These are phyloP conservation scores for Parascedosporium putredinis DNA, from an alignment of 2,329 filamentous ascomycete species.

Conservation along the genomic window DNA sequence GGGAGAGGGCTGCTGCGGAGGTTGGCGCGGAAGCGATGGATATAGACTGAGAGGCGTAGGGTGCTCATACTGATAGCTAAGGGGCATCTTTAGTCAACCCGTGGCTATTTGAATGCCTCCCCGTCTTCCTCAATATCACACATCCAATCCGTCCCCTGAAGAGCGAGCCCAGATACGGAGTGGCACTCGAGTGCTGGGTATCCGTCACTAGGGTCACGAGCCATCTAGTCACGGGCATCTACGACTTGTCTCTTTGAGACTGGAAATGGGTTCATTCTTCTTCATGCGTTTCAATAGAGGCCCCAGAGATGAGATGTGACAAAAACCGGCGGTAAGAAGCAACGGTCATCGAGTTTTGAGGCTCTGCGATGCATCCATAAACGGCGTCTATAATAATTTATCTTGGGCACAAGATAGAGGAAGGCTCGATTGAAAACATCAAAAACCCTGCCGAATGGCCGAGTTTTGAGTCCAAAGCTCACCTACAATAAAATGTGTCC, in stretches of 20 bases:
- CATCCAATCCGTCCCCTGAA: no score
- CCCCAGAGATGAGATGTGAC: constrained; percentile 40
- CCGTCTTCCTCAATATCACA: no score
- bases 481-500: constrained; percentile 65
- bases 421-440: constrained; percentile 48
- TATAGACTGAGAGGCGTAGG: background rate
- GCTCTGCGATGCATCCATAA: constrained; percentile 64
- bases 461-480: constrained; percentile 42
- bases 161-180: no score
- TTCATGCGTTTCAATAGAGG: background rate
- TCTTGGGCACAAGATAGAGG: constrained; percentile 67
- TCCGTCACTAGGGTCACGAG: no score
- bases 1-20: background rate
- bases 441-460: constrained; percentile 17
- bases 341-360: constrained; percentile 46
- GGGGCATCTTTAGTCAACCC: no score
- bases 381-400: constrained; percentile 42
- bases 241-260: background rate
- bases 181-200: no score
- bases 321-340: constrained; percentile 68
- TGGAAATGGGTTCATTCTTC: background rate
- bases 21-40: background rate
- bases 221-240: no score
- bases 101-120: no score
- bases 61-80: no score